Conservation (phyloP, 169 alveolate species). For the Plasmodium coatneyi region DNA sequence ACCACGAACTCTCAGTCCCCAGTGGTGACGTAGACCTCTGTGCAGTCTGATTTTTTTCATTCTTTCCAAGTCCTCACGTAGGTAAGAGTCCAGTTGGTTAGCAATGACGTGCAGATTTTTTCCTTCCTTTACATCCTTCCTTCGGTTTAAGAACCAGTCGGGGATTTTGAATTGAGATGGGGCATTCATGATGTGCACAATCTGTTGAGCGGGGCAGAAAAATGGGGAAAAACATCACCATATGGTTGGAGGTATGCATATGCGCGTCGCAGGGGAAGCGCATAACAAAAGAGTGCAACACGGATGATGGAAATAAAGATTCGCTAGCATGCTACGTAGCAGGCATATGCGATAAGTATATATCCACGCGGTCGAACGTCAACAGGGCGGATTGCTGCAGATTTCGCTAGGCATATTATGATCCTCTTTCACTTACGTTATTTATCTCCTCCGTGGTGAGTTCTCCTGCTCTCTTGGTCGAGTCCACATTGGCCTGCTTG, state of each 20-base stretch:
- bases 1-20: slow-evolving; percentile 99
- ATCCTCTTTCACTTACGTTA: slow-evolving; percentile 82
- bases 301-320: no score
- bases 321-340: background rate
- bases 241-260: background rate
- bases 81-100: slow-evolving; percentile 95
- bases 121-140: slow-evolving; percentile 97
- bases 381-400: background rate
- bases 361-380: background rate
- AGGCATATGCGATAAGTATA: background rate
- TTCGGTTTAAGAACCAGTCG: slow-evolving; percentile 98
- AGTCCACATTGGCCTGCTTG: slow-evolving; percentile 98
- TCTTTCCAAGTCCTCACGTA: slow-evolving; percentile 99
- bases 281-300: background rate
- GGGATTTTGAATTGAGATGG: slow-evolving; percentile 98
- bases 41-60: slow-evolving; percentile 97
- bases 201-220: slow-evolving; percentile 55
- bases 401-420: background rate
- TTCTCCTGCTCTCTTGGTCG: slow-evolving; percentile 98
- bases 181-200: slow-evolving; percentile 91
- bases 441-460: slow-evolving; percentile 95
- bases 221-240: background rate
- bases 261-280: background rate
- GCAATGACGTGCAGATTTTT: slow-evolving; percentile 94
- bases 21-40: slow-evolving; percentile 99